phyloP scores from a whole-genome alignment of 83 land plant genomes.

The Picea mariana region DNA sequence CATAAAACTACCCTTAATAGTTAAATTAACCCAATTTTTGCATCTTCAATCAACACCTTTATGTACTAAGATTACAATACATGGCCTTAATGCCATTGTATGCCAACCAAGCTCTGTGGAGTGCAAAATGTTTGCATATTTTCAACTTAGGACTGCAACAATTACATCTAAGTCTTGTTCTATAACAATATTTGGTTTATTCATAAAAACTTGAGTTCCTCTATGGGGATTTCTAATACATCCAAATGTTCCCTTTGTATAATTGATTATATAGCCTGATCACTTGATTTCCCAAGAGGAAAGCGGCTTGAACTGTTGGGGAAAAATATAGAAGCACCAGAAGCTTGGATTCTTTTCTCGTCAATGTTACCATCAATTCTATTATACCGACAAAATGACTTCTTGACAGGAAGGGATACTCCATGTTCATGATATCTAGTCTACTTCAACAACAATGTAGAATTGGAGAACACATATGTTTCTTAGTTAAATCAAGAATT shows the following conservation, averaged over 20 bases:
- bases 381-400: slow-evolving; percentile 19
- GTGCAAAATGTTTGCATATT: too few relatives aligned
- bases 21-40: too few relatives aligned
- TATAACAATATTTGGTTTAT: too few relatives aligned
- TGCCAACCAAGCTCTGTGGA: too few relatives aligned
- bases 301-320: slow-evolving; percentile 65
- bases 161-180: too few relatives aligned
- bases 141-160: too few relatives aligned
- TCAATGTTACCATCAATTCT: slow-evolving; percentile 20
- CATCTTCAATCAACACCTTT: too few relatives aligned
- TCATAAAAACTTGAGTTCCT: too few relatives aligned
- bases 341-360: slow-evolving; percentile 26
- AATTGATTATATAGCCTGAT: slow-evolving; percentile 7
- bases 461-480: slow-evolving; percentile 17
- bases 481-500: slow-evolving; percentile 4
- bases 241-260: background rate
- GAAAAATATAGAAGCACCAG: slow-evolving; percentile 94
- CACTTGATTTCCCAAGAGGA: slow-evolving; percentile 7
- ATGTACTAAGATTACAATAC: too few relatives aligned
- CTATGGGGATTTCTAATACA: too few relatives aligned
- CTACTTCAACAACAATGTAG: slow-evolving; percentile 9
- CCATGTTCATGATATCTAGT: background rate
- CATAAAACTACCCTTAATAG: too few relatives aligned
- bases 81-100: too few relatives aligned
- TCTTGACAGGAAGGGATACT: slow-evolving; percentile 17